A percentile compares a stretch with the other conserved stretches of the same genome.
Conservation (phyloP, 2,329 filamentous ascomycete species). For the Purpureocillium lavendulum region DNA sequence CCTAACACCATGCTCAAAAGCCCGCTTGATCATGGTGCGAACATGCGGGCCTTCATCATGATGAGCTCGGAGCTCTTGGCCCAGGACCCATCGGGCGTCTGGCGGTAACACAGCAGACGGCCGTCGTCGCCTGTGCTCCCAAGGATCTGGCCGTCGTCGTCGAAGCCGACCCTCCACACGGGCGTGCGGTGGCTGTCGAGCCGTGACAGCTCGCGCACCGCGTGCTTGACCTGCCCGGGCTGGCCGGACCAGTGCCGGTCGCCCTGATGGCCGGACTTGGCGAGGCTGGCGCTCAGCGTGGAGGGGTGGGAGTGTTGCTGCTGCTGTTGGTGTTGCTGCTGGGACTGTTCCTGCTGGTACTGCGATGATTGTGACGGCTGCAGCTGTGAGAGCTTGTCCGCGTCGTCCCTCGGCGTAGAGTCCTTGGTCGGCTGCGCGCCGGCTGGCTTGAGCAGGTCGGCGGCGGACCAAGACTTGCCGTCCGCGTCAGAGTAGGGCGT, state of each 20-base stretch:
- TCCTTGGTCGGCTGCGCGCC: slow-evolving; percentile 14
- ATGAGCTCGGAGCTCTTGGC: slow-evolving; percentile 51
- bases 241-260: slow-evolving; percentile 47
- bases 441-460: slow-evolving; percentile 32
- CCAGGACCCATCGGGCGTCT: slow-evolving; percentile 49
- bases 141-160: slow-evolving; percentile 61
- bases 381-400: slow-evolving; percentile 10
- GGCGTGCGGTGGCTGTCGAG: slow-evolving; percentile 61
- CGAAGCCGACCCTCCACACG: slow-evolving; percentile 69
- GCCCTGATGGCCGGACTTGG: slow-evolving; percentile 35
- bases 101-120: slow-evolving; percentile 52
- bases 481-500: slow-evolving; percentile 42
- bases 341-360: no score
- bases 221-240: slow-evolving; percentile 59
- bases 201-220: slow-evolving; percentile 53
- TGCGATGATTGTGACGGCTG: slow-evolving; percentile 2
- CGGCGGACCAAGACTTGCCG: slow-evolving; percentile 40
- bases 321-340: not conserved
- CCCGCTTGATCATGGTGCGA: slow-evolving; percentile 31
- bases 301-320: slow-evolving; percentile 31
- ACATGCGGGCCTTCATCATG: slow-evolving; percentile 49
- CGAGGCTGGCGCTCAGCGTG: slow-evolving; percentile 43
- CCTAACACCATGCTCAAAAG: no score
- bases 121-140: slow-evolving; percentile 73
- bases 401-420: slow-evolving; percentile 19